phyloP scores from a whole-genome alignment of 768 basidiomycete species.

The Suillus bovinus region DNA sequence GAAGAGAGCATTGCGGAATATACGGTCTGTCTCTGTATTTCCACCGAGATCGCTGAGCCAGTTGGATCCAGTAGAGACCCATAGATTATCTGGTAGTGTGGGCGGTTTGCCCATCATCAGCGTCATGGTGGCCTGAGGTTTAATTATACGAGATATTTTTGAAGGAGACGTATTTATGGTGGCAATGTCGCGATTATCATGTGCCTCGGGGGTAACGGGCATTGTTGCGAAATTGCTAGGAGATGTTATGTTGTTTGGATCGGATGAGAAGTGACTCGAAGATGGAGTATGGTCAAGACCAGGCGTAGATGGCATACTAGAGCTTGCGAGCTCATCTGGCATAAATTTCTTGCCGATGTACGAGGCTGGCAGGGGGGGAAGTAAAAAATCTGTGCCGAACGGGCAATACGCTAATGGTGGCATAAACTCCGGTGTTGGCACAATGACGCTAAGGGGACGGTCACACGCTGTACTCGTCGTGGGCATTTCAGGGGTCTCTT shows the following conservation, averaged over 20 bases:
- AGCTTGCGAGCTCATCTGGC: slow-evolving; percentile 16
- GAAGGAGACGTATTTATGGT: slow-evolving; percentile 16
- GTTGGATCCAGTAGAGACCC: slow-evolving; percentile 25
- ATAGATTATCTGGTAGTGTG: slow-evolving; percentile 11
- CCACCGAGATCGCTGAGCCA: slow-evolving; percentile 36
- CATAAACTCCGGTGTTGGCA: slow-evolving; percentile 21
- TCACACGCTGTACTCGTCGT: not conserved
- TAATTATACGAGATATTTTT: slow-evolving; percentile 10
- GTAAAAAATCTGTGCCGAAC: slow-evolving; percentile 32
- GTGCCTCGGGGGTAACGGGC: slow-evolving; percentile 24
- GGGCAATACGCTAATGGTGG: slow-evolving; percentile 36
- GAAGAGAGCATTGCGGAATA: slow-evolving; percentile 28
- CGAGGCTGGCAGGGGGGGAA: slow-evolving; percentile 30
- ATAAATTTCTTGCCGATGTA: slow-evolving; percentile 26
- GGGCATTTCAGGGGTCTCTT: not conserved
- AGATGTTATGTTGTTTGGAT: slow-evolving; percentile 19
- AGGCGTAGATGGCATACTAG: slow-evolving; percentile 14
- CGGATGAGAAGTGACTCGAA: not conserved
- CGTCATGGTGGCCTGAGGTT: slow-evolving; percentile 2
- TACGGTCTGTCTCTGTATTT: slow-evolving; percentile 31
- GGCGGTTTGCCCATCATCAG: slow-evolving; percentile 10
- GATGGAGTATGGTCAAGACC: slow-evolving; percentile 13
- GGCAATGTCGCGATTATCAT: slow-evolving; percentile 13
- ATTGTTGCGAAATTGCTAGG: slow-evolving; percentile 30
- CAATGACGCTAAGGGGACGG: slow-evolving; percentile 29